Conservation (phyloP, 2,329 filamentous ascomycete species). For the Fusarium transvaalense region DNA sequence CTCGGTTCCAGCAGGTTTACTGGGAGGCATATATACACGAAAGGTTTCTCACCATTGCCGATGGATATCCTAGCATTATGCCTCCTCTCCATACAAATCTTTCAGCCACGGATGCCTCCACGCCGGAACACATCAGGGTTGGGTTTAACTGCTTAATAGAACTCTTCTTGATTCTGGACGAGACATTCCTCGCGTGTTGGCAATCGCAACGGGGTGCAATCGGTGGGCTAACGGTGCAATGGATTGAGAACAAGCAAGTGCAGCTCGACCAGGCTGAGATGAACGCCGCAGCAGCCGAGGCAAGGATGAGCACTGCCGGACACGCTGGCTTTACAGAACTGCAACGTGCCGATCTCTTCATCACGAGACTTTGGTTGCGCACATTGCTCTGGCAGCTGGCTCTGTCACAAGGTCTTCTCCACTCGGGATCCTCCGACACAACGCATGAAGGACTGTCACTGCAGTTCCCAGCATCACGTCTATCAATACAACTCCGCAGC, state of each 20-base stretch:
- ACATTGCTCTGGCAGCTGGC: constrained; percentile 59
- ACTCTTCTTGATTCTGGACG: constrained; percentile 56
- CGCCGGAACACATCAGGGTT: constrained; percentile 53
- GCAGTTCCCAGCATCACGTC: constrained; percentile 55
- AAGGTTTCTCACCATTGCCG: constrained; percentile 65
- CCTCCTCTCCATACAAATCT: constrained; percentile 50
- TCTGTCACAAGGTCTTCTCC: constrained; percentile 55
- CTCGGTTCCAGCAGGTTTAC: constrained; percentile 60
- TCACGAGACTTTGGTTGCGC: constrained; percentile 58
- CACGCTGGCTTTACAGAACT: constrained; percentile 52
- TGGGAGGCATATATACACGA: constrained; percentile 70
- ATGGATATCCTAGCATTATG: constrained; percentile 58
- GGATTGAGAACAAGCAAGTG: constrained; percentile 58
- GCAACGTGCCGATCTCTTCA: constrained; percentile 57
- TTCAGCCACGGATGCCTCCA: constrained; percentile 50
- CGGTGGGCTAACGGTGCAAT: constrained; percentile 52
- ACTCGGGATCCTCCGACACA: constrained; percentile 50
- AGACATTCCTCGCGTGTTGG: constrained; percentile 56
- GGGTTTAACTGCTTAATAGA: constrained; percentile 56
- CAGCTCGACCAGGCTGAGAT: constrained; percentile 56
- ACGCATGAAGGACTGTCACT: constrained; percentile 56
- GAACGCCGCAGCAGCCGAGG: constrained; percentile 48
- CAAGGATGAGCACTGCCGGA: constrained; percentile 45
- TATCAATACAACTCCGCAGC: constrained; percentile 56
- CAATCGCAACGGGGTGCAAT: constrained; percentile 49